Evolutionary conservation across 805 yeast species (phyloP).

Genomic region (Hanseniaspora singularis): DNA sequence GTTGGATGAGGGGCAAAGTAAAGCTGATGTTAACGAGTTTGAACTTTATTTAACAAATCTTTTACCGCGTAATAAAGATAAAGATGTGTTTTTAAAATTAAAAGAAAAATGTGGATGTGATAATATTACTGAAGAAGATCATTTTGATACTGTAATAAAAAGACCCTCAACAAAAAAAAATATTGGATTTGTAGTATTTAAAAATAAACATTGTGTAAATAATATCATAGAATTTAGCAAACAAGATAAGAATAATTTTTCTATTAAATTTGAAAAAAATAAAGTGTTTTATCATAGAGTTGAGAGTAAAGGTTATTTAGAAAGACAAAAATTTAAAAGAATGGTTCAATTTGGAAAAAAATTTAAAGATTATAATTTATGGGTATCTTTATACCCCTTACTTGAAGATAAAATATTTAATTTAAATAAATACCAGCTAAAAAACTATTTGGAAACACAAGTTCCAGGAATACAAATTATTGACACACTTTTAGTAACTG

Average conservation of each 20-base stretch:
- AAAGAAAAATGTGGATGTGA: constrained; percentile 7
- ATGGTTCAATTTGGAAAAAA: constrained; percentile 21
- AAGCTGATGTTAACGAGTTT: constrained; percentile 42
- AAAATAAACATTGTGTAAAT: constrained; percentile 34
- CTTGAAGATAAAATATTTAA: constrained; percentile 23
- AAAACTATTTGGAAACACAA: constrained; percentile 14
- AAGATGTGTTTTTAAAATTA: constrained; percentile 23
- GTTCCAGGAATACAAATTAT: constrained; percentile 24
- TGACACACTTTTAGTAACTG: constrained; percentile 37
- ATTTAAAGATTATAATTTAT: constrained; percentile 15
- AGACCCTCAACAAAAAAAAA: constrained; percentile 33
- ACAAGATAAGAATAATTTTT: constrained; percentile 18
- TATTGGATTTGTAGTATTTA: constrained; percentile 51
- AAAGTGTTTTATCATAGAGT: constrained; percentile 40
- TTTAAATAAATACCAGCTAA: constrained; percentile 20
- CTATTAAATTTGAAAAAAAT: constrained; percentile 33
- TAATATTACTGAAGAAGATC: neutral
- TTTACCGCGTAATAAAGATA: neutral
- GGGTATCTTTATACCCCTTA: constrained; percentile 24
- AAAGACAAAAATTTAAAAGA: constrained; percentile 27
- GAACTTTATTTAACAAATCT: constrained; percentile 18
- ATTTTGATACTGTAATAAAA: constrained; percentile 9
- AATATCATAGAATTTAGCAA: constrained; percentile 37
- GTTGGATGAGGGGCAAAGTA: too few relatives aligned
- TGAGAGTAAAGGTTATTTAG: constrained; percentile 30